phyloP scores from a whole-genome alignment of 192 early-diverging fungal genomes.

The Chytriomyces hyalinus region DNA sequence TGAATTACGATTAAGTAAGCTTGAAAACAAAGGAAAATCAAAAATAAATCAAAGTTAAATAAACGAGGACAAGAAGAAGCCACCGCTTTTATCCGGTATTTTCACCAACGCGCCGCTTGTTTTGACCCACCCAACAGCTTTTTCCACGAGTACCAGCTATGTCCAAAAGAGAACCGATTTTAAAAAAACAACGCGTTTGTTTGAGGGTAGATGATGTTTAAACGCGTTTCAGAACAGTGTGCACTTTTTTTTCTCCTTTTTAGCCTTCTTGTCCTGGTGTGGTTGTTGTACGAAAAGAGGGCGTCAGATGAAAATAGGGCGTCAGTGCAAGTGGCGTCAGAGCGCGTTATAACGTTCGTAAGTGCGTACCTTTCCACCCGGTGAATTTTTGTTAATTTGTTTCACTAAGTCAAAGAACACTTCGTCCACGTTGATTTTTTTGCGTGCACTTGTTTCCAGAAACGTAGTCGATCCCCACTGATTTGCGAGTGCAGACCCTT shows the following conservation, averaged over 20 bases:
- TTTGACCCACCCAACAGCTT: no score
- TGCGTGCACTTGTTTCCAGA: constrained; percentile 87
- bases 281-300: neutral
- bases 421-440: constrained; percentile 88
- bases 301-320: neutral
- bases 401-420: constrained; percentile 91
- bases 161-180: no score
- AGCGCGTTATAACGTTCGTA: neutral
- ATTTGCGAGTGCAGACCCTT: constrained; percentile 69
- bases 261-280: constrained; percentile 46
- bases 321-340: no score
- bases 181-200: no score
- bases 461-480: constrained; percentile 75
- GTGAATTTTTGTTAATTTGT: constrained; percentile 84
- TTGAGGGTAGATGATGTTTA: neutral
- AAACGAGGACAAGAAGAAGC: no score
- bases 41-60: no score
- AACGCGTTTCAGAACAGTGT: constrained; percentile 40
- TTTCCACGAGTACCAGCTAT: no score
- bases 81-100: no score
- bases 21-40: no score
- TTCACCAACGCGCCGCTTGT: no score
- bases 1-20: no score
- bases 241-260: constrained; percentile 58
- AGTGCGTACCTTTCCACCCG: constrained; percentile 60